A percentile compares a stretch with the other conserved stretches of the same genome.
Evolutionary conservation across 176 grass and related monocot species (phyloP).

Genomic region (Avena sativa): DNA sequence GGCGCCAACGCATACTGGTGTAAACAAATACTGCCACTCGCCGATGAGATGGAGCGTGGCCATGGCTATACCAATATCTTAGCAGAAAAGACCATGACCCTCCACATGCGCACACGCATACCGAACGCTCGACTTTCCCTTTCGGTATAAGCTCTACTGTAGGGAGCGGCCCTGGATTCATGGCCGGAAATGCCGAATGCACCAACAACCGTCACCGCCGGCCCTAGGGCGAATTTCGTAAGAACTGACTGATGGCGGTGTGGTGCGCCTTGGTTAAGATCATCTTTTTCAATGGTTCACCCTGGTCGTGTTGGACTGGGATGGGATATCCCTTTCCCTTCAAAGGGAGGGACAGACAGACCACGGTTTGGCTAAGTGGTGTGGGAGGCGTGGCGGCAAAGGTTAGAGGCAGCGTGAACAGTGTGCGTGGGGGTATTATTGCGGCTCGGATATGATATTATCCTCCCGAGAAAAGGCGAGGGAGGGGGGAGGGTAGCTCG

Average conservation of each 20-base stretch:
- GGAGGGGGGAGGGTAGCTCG: neutral
- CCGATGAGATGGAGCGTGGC: neutral
- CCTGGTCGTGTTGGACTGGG: neutral
- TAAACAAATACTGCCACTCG: neutral
- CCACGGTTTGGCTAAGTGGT: neutral
- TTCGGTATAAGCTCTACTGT: neutral
- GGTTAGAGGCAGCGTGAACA: neutral
- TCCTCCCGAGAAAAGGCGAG: slow-evolving; percentile 46
- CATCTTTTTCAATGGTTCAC: too few species aligned
- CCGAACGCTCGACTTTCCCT: neutral
- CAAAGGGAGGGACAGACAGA: too few species aligned
- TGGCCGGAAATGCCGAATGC: neutral
- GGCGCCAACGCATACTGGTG: neutral
- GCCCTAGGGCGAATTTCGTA: too few species aligned
- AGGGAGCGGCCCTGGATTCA: neutral
- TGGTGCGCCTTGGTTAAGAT: neutral
- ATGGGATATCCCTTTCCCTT: neutral
- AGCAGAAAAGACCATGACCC: neutral
- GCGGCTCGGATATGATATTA: slow-evolving; percentile 20
- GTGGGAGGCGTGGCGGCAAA: neutral
- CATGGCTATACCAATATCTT: neutral
- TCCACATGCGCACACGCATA: neutral
- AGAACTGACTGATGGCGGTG: neutral
- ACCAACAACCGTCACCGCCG: neutral
- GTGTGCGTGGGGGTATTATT: slow-evolving; percentile 37